These are phyloP conservation scores for Malus hybrid DNA, from an alignment of 331 rosid species.

Conservation along the genomic window DNA sequence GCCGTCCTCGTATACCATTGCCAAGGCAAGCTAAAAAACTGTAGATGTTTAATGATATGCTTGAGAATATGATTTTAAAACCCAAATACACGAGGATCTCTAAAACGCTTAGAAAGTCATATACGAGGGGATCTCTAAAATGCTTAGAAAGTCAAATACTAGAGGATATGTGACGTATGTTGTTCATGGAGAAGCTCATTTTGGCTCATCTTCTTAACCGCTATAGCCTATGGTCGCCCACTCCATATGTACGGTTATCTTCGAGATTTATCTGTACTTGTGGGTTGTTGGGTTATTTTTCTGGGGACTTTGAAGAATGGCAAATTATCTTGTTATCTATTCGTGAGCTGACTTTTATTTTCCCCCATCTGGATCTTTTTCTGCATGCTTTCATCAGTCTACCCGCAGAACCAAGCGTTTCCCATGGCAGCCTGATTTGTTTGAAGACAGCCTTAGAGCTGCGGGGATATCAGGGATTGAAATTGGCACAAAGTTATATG, in stretches of 20 bases:
- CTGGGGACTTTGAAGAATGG: constrained; percentile 82
- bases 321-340: constrained; percentile 59
- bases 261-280: constrained; percentile 48
- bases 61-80: constrained; percentile 55
- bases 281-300: constrained; percentile 61
- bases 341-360: constrained; percentile 71
- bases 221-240: constrained; percentile 24
- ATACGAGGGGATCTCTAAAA: too few relatives aligned
- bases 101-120: constrained; percentile 16
- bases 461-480: constrained; percentile 80
- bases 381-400: constrained; percentile 87
- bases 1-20: constrained; percentile 67
- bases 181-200: constrained; percentile 65
- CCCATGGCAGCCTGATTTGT: constrained; percentile 85
- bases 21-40: constrained; percentile 94
- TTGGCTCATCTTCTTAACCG: constrained; percentile 43
- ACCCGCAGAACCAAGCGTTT: constrained; percentile 75
- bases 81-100: constrained; percentile 36
- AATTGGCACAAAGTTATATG: constrained; percentile 83
- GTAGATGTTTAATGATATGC: constrained; percentile 71
- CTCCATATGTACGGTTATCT: constrained; percentile 39
- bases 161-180: constrained; percentile 40
- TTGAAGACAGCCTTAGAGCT: constrained; percentile 97
- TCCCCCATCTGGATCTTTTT: constrained; percentile 70
- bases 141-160: constrained; percentile 35